Evolutionary conservation across 306 rosid genomes (phyloP), one percentile per base, ranked within the genome.

Genomic region (Leucaena leucocephala): DNA sequence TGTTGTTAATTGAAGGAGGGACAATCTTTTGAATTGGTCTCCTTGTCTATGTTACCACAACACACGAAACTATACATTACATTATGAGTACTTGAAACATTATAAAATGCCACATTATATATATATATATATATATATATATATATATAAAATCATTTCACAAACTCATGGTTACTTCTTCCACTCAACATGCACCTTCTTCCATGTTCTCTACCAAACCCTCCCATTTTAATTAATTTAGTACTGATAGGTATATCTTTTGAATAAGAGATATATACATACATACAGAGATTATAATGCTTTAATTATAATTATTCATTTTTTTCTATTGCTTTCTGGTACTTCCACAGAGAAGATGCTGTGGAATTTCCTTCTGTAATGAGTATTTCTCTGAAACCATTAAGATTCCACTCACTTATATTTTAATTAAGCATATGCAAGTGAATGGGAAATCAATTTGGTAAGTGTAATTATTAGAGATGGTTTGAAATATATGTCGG

Each of bases 1-100:
- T 63, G 66, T 81, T 75, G 39, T 52, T 49, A 43, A 67, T 81
- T 55, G 42, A 45, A 65, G 59, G 63, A 64, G 55, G 80, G 89
- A 83, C 89, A 75, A 7, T 52, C 88, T 86, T 86, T 84, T 80
- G 75, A 66, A 78, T 78, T 70, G 74, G 67, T 82, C 80, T 80
- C 61, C 59, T 45, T 83, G 88, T 86, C 91, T 59, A 72, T 72
- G 72, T 69, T 72, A 64, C 22, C 6, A 69, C 36, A 72, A 55
- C 80, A 74, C 78, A 75, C 69, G 22, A 78, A 80, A 71, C 71
- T 42, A 17, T 75, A 46, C 19, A 2, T 36, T 68, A 72, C 82
- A 72, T 68, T 68, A 66, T 72, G 49, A 76, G 67, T 70, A 67
- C 54, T 69, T 49, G 10, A 9, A 52, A 35, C 36, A 35, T 48